phyloP scores from a whole-genome alignment of 805 yeast genomes.

The Yarrowia sp. region DNA sequence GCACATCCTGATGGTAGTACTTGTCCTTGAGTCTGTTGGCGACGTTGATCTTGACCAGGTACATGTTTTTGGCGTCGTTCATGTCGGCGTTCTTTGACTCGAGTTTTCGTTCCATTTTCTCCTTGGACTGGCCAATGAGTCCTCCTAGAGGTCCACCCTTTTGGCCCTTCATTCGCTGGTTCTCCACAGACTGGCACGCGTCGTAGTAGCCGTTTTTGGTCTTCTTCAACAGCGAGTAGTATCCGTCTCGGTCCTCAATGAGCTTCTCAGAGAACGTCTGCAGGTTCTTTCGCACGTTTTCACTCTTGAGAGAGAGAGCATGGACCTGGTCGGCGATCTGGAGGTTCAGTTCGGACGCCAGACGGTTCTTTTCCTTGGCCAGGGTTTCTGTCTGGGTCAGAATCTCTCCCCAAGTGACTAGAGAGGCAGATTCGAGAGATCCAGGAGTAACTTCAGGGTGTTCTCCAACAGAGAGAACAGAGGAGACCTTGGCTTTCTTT shows the following conservation, averaged over 20 bases:
- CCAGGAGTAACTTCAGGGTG: constrained; percentile 92
- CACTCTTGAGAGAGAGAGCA: constrained; percentile 53
- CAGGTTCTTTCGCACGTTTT: constrained; percentile 54
- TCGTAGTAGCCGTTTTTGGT: constrained; percentile 77
- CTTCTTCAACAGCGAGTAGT: constrained; percentile 58
- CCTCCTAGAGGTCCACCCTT: constrained; percentile 38
- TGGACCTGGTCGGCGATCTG: constrained; percentile 62
- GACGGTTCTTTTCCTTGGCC: constrained; percentile 60
- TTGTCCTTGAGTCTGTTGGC: constrained; percentile 93
- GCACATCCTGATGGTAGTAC: constrained; percentile 87
- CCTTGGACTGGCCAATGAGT: constrained; percentile 32
- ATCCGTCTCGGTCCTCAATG: constrained; percentile 45
- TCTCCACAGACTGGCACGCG: constrained; percentile 76
- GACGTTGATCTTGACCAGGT: constrained; percentile 73
- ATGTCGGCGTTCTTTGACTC: constrained; percentile 69
- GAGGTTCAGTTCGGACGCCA: constrained; percentile 58
- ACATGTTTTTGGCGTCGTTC: constrained; percentile 84
- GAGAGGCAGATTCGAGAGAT: constrained; percentile 79
- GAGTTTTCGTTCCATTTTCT: constrained; percentile 48
- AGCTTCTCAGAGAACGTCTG: constrained; percentile 60
- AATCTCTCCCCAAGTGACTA: constrained; percentile 88
- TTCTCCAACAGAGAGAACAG: constrained; percentile 82
- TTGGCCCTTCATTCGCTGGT: constrained; percentile 70
- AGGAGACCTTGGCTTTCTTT: constrained; percentile 67
- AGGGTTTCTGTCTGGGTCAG: constrained; percentile 78